Base-by-base conservation (phyloP, 148 eudicot genomes). In the Cornus kousa region DNA sequence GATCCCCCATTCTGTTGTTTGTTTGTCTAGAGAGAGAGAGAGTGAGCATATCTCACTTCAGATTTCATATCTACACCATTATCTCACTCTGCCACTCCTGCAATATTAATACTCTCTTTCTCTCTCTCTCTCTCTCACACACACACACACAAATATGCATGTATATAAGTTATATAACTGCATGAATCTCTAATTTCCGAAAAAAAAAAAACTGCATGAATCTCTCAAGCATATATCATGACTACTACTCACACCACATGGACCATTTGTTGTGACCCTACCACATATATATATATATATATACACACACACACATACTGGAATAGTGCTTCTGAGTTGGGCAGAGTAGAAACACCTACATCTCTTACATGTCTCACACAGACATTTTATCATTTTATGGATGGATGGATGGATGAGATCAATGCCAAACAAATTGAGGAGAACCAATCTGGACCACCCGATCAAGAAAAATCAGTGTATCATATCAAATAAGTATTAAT, bases 81-180 rank as follows among this genome's bases (percentile, higher is more conserved):
- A 43, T 43, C 3, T 43, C 48, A 5, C 5, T 43, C 48, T 43
- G 48, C 9, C 48, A 43, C 48, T 2, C 48, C 48, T 43, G 48
- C 74, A n/a, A n/a, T n/a, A n/a, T n/a, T n/a, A n/a, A n/a, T n/a
- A 4, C 17, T 33, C 13, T 22, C 68, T 76, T 62, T 70, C 74
- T 55, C 59, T 17, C 70, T 78, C 75, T 59, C 81, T 78, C 70
- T 71, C 75, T 55, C 73, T 33, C 80, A 31, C 67, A 77, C 62
- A 77, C 64, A 77, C 17, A 77, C 62, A 77, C 64, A 77, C 17
- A 69, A 28, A 67, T 0, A 67, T 13, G 24, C 31, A 64, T 2
- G 10, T 43, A 43, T 43, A 43, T 43, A 43, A 3, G 10, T 43
- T 43, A 43, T 39, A 23, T 46, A 40, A 13, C 16, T 53, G 12